phyloP scores from a whole-genome alignment of 805 yeast genomes.

The Yarrowia osloensis region DNA sequence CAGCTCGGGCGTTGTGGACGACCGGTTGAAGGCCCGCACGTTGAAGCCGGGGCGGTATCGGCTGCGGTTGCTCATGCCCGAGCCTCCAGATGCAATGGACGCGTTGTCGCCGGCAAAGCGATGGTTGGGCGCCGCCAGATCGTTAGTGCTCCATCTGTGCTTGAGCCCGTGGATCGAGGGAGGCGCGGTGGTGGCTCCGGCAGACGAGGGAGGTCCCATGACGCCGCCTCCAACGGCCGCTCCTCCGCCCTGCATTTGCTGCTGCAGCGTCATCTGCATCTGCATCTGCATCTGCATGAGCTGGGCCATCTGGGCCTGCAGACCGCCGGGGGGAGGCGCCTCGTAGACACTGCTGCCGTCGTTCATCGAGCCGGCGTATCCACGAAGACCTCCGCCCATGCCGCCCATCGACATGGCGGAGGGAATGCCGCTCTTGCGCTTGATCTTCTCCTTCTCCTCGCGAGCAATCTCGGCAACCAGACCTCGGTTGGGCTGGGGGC shows the following conservation, averaged over 20 bases:
- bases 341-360: conserved; percentile 29
- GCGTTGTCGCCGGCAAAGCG: conserved; percentile 11
- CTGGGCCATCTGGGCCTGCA: conserved; percentile 42
- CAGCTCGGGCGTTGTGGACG: conserved; percentile 11
- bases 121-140: not conserved
- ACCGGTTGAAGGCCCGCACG: conserved; percentile 11
- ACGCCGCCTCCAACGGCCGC: not conserved
- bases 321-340: conserved; percentile 33
- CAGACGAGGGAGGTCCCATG: not conserved
- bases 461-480: conserved; percentile 46
- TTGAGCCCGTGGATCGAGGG: not conserved
- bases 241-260: conserved; percentile 22
- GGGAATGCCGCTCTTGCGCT: conserved; percentile 35
- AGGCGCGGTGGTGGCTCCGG: not conserved
- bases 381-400: not conserved
- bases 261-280: conserved; percentile 34
- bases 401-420: not conserved
- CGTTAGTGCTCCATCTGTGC: conserved; percentile 19
- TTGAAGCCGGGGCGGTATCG: conserved; percentile 19
- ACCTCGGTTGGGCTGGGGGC: conserved; percentile 40
- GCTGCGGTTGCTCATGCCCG: conserved; percentile 17
- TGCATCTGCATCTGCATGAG: conserved; percentile 42
- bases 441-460: conserved; percentile 44
- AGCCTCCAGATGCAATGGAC: conserved; percentile 7
- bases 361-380: conserved; percentile 16